Percentiles rank a stretch among this genome's conserved stretches.
phyloP scores from a whole-genome alignment of 306 rosid genomes.

The Biancaea sappan region DNA sequence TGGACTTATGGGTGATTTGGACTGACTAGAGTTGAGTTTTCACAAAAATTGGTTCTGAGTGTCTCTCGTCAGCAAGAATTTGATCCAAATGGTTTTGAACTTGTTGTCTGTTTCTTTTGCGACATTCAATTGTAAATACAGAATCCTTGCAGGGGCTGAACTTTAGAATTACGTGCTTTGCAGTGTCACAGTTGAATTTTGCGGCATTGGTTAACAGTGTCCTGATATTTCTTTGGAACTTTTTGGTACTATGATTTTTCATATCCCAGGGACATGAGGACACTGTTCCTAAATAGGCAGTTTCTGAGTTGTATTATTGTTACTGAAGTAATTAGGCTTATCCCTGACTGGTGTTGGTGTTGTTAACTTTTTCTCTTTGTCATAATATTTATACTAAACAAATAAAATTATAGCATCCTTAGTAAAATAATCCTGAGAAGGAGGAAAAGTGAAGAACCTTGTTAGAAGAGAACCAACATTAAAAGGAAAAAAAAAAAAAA shows the following conservation, averaged over 20 bases:
- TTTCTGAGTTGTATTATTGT: not conserved
- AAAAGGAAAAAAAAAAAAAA: not conserved
- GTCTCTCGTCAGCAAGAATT: constrained; percentile 7
- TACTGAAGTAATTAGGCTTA: not conserved
- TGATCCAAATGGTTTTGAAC: not conserved
- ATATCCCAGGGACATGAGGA: not conserved
- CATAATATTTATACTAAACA: not conserved
- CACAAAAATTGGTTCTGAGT: constrained; percentile 10
- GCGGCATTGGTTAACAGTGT: not conserved
- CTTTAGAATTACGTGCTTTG: constrained; percentile 9
- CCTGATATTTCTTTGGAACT: not conserved
- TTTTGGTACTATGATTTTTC: not conserved
- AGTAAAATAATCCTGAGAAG: not conserved
- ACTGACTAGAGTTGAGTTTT: constrained; percentile 26
- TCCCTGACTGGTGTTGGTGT: not conserved
- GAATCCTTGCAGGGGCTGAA: constrained; percentile 16
- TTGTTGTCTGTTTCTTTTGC: not conserved
- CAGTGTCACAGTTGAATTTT: not conserved
- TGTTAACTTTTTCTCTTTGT: not conserved
- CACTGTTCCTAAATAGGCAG: not conserved
- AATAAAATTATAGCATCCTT: not conserved
- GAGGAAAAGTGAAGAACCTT: not conserved
- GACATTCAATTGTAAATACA: not conserved
- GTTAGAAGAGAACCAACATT: not conserved
- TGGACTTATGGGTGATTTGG: constrained; percentile 15